Evolutionary conservation across 177 flowering plant genomes (phyloP).

Genomic region (Vitis hybrid): DNA sequence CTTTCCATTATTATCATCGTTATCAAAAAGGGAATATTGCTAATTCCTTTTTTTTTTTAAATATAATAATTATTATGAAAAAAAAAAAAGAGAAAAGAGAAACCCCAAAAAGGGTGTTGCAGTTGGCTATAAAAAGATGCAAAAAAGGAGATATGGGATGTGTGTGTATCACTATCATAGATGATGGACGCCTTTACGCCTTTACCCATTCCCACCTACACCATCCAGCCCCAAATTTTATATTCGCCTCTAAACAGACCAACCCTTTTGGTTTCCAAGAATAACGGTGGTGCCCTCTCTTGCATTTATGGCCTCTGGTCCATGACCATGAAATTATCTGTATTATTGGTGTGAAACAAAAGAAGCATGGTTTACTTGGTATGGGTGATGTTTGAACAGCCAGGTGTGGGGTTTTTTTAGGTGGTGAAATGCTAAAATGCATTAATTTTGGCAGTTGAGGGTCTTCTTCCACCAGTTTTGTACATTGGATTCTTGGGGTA

Average conservation of each 20-base stretch:
- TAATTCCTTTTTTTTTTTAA: background rate
- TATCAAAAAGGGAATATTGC: constrained; percentile 9
- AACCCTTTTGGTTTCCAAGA: constrained; percentile 20
- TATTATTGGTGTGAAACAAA: constrained; percentile 23
- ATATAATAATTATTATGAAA: background rate
- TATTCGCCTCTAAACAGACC: background rate
- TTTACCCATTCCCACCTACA: constrained; percentile 12
- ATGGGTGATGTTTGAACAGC: constrained; percentile 4
- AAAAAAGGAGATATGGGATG: constrained; percentile 17
- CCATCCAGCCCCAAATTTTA: constrained; percentile 7
- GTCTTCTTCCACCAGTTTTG: constrained; percentile 12
- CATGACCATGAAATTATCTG: constrained; percentile 11
- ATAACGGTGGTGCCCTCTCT: constrained; percentile 10
- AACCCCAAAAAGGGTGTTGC: background rate
- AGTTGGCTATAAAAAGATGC: constrained; percentile 1
- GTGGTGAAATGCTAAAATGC: constrained; percentile 10
- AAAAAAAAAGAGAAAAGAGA: constrained; percentile 6
- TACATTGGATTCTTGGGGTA: constrained; percentile 15
- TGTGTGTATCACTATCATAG: constrained; percentile 30
- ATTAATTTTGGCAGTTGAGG: constrained; percentile 24
- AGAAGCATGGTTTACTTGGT: background rate
- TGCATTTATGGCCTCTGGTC: constrained; percentile 25
- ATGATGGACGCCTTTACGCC: constrained; percentile 7
- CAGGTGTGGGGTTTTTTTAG: background rate
- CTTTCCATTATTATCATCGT: constrained; percentile 1